Conservation (phyloP, 2,329 filamentous ascomycete genomes). For the Microcyclosporella mali region DNA sequence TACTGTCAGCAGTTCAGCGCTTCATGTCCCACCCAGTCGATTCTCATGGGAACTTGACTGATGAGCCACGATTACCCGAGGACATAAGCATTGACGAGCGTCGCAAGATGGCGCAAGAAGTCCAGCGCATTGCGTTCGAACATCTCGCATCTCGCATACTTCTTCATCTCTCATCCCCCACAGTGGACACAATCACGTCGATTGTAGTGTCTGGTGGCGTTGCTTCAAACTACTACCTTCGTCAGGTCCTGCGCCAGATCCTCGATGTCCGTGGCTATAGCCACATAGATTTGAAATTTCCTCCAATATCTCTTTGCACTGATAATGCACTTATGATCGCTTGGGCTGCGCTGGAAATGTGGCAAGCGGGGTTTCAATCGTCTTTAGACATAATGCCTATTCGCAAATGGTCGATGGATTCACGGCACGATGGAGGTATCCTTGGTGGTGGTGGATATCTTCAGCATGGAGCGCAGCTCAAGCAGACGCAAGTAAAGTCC, state of each 20-base stretch:
- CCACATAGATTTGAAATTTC: conserved; percentile 60
- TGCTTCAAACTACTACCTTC: conserved; percentile 74
- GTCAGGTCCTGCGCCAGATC: conserved; percentile 52
- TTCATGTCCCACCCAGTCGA: conserved; percentile 38
- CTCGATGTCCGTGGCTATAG: conserved; percentile 62
- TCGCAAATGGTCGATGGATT: conserved; percentile 70
- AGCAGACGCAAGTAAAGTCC: too few relatives aligned
- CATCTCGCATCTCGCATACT: conserved; percentile 73
- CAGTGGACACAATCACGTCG: conserved; percentile 41
- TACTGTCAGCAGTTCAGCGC: conserved; percentile 60
- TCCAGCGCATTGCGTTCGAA: conserved; percentile 79
- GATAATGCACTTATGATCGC: conserved; percentile 98
- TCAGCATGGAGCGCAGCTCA: too few relatives aligned
- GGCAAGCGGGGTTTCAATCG: conserved; percentile 64
- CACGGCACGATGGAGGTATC: conserved; percentile 58
- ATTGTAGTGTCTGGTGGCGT: conserved; percentile 87
- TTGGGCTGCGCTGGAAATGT: conserved; percentile 93
- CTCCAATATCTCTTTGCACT: conserved; percentile 73
- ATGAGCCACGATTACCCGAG: conserved; percentile 28
- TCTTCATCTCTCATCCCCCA: conserved; percentile 36
- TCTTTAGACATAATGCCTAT: conserved; percentile 55
- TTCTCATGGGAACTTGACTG: conserved; percentile 26
- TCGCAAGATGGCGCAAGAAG: conserved; percentile 60
- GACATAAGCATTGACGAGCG: conserved; percentile 55
- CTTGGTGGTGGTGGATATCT: conserved; percentile 56